Percentiles rank a stretch among this genome's conserved stretches.
phyloP scores from a whole-genome alignment of 2,329 filamentous ascomycete species.

The Hyphodiscus sp. region DNA sequence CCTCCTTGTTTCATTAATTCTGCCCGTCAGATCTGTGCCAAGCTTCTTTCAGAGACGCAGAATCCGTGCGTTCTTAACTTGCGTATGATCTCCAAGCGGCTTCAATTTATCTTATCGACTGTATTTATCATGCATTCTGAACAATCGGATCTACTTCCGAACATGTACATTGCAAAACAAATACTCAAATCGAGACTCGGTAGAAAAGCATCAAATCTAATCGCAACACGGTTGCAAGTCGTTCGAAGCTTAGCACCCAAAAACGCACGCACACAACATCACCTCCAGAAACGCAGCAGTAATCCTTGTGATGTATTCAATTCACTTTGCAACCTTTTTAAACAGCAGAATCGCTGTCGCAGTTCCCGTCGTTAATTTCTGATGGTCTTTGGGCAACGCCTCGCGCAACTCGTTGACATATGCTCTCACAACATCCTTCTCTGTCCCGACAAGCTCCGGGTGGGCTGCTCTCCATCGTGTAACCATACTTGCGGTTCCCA shows the following conservation, averaged over 20 bases:
- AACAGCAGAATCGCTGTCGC: background rate
- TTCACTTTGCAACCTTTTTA: background rate
- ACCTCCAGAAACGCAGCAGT: background rate
- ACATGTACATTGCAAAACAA: no score
- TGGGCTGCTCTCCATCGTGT: conserved; percentile 35
- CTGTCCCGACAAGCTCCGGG: conserved; percentile 31
- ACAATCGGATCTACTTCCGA: background rate
- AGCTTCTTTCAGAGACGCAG: background rate
- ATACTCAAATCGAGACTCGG: no score
- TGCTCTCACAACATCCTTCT: conserved; percentile 30
- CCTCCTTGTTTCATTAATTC: background rate
- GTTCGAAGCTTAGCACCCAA: no score
- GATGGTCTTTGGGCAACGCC: background rate
- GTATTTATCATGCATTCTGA: background rate
- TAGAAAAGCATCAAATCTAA: no score
- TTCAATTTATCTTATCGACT: background rate
- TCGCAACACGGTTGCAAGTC: no score
- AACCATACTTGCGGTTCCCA: conserved; percentile 34
- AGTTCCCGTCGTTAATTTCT: background rate
- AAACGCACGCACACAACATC: background rate
- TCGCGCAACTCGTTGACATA: background rate
- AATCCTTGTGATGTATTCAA: background rate
- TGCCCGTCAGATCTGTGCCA: background rate
- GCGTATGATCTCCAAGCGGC: background rate
- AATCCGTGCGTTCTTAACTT: background rate